Evolutionary conservation across 306 rosid species (phyloP).

Genomic region (Lotus japonicus): DNA sequence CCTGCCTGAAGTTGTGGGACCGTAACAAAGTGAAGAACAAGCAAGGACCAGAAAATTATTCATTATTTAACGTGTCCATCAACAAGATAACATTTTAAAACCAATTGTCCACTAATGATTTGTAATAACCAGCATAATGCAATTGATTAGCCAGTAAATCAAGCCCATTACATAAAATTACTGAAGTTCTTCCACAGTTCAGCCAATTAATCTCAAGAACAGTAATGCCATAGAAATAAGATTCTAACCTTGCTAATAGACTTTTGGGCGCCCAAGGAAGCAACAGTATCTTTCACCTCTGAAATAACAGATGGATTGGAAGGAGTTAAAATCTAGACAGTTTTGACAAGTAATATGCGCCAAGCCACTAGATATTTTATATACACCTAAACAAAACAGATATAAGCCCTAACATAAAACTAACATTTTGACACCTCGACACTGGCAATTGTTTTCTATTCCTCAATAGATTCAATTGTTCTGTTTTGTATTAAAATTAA

Average conservation of each 20-base stretch:
- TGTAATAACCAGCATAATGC: neutral
- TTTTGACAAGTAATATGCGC: neutral
- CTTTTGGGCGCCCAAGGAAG: conserved; percentile 61
- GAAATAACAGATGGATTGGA: conserved; percentile 25
- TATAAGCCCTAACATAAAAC: neutral
- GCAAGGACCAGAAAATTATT: neutral
- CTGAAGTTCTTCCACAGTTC: neutral
- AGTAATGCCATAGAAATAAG: neutral
- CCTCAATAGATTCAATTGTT: neutral
- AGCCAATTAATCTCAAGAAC: neutral
- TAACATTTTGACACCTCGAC: neutral
- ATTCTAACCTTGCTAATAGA: conserved; percentile 55
- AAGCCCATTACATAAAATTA: neutral
- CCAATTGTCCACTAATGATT: neutral
- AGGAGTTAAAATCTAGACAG: neutral
- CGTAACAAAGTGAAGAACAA: neutral
- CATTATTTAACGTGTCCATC: neutral
- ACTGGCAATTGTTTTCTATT: neutral
- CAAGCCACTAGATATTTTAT: neutral
- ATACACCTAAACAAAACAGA: neutral
- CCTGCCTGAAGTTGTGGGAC: neutral
- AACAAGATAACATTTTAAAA: neutral
- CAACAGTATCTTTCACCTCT: conserved; percentile 58
- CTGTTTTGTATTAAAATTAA: neutral
- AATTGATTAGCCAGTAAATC: neutral